These are phyloP conservation scores for Dianthus caryophyllus DNA, from an alignment of 148 eudicot genomes.

Conservation along the genomic window DNA sequence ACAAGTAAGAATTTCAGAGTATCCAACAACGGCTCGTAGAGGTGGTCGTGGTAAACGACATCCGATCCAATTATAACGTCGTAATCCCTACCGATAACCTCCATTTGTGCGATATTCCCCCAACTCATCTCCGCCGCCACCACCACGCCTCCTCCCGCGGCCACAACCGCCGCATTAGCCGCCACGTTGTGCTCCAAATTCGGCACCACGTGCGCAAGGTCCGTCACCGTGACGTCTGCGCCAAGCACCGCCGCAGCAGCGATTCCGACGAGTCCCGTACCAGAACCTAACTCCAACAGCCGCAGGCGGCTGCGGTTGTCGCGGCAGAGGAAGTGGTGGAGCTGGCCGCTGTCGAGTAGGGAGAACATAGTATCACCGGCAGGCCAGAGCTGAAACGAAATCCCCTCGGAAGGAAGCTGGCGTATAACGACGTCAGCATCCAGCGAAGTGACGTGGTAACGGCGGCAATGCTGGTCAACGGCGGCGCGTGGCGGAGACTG, in stretches of 20 bases:
- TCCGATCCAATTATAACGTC: conserved; percentile 73
- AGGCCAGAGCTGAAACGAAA: conserved; percentile 89
- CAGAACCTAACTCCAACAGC: conserved; percentile 77
- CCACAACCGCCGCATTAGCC: conserved; percentile 31
- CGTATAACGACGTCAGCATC: conserved; percentile 45
- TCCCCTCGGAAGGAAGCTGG: conserved; percentile 60
- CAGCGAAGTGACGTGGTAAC: conserved; percentile 40
- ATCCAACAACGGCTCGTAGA: conserved; percentile 53
- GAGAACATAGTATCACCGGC: conserved; percentile 53
- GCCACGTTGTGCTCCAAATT: conserved; percentile 54
- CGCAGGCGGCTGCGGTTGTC: conserved; percentile 37
- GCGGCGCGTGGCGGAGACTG: too few species aligned
- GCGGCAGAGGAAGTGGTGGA: conserved; percentile 6
- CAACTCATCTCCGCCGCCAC: conserved; percentile 56
- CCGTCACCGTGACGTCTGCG: conserved; percentile 70
- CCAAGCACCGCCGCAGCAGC: conserved; percentile 63
- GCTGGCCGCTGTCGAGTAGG: conserved; percentile 42
- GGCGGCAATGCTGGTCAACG: conserved; percentile 12
- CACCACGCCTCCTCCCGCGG: conserved; percentile 38
- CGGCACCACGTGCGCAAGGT: conserved; percentile 57
- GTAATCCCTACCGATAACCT: conserved; percentile 42
- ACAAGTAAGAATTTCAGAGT: conserved; percentile 50
- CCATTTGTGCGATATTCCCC: conserved; percentile 64
- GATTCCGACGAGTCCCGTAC: conserved; percentile 78
- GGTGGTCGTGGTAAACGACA: conserved; percentile 75